Base-by-base conservation (phyloP, 768 basidiomycete species). In the Hypholoma fasciculare region DNA sequence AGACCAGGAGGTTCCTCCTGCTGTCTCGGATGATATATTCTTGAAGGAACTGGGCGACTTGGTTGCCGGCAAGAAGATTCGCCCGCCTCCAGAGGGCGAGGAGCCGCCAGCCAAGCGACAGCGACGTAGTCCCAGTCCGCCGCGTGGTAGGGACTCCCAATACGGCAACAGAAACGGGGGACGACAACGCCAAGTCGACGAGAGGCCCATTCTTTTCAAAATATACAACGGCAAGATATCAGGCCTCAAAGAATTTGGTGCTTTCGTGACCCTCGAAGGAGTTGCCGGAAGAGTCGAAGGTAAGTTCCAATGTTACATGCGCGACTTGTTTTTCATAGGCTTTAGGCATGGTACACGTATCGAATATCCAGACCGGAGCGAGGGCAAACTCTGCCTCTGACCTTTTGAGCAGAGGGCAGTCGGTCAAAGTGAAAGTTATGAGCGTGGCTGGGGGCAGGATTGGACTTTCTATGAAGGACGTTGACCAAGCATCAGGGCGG, bases 381-480 rank as follows among this genome's bases (percentile, higher is more conserved):
- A 87, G 97, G 52, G 90, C 91, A 39, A 93, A 94, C 68, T 87
- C 94, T 39, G 88, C 96, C 11, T 77, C 87, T 39, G 97, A 99
- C 70, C 78, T 97, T 43, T 82, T 98, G 52, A 89, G 84, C 61
- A 83, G 94, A 57, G 88, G 89, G 19, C 92, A 98, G 67, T 67
- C 77, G 13, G 93, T 97, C 60, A 98, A 96, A 71, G 92, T 98
- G 68, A 98, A 99, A 72, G 94, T 98, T 61, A 92, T 97, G 88
- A 94, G 92, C 59, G 82, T 94, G 19, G 92, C 94, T 1, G 93
- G 92, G 4, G 84, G 56, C 60, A 85, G 93, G 54, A 72, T 95
- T 53, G 84, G 92, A 7, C 81, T 99, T 20, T 98, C 96, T 20
- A 98, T 99, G 91, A 96, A 96, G 68, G 97, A 99, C 69, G 97